Evolutionary conservation across 495 filamentous ascomycete genomes (phyloP), one percentile per base, ranked within the genome.

Genomic region (Xylaria grammica): DNA sequence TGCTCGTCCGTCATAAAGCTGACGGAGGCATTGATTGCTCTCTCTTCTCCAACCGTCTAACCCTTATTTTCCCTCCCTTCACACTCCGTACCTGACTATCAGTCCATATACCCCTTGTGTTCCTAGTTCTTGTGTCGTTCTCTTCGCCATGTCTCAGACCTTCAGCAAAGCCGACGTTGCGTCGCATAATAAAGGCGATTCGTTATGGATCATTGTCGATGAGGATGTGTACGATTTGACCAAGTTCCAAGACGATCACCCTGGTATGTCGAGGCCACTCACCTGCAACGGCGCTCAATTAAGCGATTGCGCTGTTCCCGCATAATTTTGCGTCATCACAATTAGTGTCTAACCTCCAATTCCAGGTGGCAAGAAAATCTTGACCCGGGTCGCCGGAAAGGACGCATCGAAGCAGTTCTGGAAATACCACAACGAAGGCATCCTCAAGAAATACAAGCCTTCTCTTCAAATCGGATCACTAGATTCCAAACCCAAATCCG

Each of bases 351-450:
- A 73, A 46, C 57, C 70, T 58, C 2, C 2, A 36, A 62, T 59
- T 46, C 13, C 72, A 89, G 92, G 94, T 78, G 94, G 95, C 70
- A 97, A 98, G 86, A 99, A 98, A 82, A 99, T 99, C 76, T 88
- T 99, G 59, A 88, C 92, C 69, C 83, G 94, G 62, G 93, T 98
- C 17, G 95, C 88, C 49, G 95, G 95, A 69, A 99, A 98, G 76
- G 96, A 99, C 69, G 95, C 95, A 19, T 94, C 91, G 27, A 94
- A 96, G 78, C 96, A 97, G 74, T 99, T 99, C 82, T 99, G 95
- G 95, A 99, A 98, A 79, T 98, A 99, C 77, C 95, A 99, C 84
- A 99, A 97, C 71, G 84, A 86, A 70, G 86, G 90, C 58, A 92
- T 98, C 67, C 84, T 98, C 69, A 98, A 97, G 82, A 99, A 98